Percentiles rank a stretch among this genome's conserved stretches.
Conservation (phyloP, 202 grass and related monocot genomes). For the Digitaria exilis region DNA sequence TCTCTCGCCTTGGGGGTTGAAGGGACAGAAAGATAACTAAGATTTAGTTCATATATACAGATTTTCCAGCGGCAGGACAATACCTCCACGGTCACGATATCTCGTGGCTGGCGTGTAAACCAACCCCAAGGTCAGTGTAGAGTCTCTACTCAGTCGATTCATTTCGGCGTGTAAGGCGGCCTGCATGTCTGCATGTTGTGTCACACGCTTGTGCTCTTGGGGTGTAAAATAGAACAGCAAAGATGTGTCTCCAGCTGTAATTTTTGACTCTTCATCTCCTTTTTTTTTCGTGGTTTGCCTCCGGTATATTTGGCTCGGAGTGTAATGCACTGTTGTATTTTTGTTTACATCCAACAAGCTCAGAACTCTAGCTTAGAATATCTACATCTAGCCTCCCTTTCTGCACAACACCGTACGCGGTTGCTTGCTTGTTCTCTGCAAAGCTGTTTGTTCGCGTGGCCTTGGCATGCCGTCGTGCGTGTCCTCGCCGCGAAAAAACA, state of each 20-base stretch:
- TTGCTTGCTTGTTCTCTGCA: neutral
- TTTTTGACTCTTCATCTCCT: slow-evolving; percentile 27
- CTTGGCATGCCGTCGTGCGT: slow-evolving; percentile 10
- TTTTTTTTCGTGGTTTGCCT: slow-evolving; percentile 12
- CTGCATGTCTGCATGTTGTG: slow-evolving; percentile 45
- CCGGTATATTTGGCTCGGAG: slow-evolving; percentile 52
- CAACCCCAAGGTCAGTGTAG: slow-evolving; percentile 41
- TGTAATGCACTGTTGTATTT: slow-evolving; percentile 47
- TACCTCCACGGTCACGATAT: neutral
- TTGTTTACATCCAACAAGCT: slow-evolving; percentile 31
- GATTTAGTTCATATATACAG: slow-evolving; percentile 8
- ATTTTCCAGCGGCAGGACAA: neutral
- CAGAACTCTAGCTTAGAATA: slow-evolving; percentile 37
- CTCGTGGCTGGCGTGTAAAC: slow-evolving; percentile 26
- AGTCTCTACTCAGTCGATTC: neutral
- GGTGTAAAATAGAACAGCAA: slow-evolving; percentile 55
- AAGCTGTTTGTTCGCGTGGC: slow-evolving; percentile 28
- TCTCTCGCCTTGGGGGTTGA: slow-evolving; percentile 10
- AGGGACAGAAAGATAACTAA: neutral
- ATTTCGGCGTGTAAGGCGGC: slow-evolving; percentile 29
- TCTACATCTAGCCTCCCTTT: neutral
- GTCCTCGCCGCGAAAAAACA: neutral
- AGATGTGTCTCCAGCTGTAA: slow-evolving; percentile 41
- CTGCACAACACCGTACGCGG: neutral
- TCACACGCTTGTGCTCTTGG: slow-evolving; percentile 51